phyloP scores from a whole-genome alignment of 306 rosid genomes.

The Myrica gale region DNA sequence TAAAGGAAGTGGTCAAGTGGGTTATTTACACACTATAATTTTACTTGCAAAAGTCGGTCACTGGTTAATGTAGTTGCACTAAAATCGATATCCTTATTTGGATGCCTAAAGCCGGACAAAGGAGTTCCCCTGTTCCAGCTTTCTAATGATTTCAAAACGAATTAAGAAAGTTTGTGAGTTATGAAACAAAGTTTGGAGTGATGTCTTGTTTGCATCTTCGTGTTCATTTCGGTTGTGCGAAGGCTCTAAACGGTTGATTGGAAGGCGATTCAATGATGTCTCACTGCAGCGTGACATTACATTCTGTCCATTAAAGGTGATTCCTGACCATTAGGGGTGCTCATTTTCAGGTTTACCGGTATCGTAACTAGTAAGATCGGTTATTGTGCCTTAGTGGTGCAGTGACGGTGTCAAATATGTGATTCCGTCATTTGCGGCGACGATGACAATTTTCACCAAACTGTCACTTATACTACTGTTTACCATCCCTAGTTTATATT shows the following conservation, averaged over 20 bases:
- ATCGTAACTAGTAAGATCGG: no score
- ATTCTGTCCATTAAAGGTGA: constrained; percentile 43
- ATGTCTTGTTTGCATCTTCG: neutral
- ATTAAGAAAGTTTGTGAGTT: neutral
- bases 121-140: neutral
- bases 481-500: no score
- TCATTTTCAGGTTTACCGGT: no score
- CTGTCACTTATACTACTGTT: no score
- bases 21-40: neutral
- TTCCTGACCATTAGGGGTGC: no score
- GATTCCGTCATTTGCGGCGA: no score
- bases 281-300: constrained; percentile 36
- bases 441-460: no score
- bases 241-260: constrained; percentile 46
- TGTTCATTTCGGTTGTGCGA: neutral
- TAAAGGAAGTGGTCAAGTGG: neutral
- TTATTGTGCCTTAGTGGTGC: no score
- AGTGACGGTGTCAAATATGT: no score
- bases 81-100: neutral
- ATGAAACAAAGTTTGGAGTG: neutral
- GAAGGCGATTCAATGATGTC: constrained; percentile 38
- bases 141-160: neutral
- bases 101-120: neutral
- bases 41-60: neutral
- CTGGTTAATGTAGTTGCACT: no score